phyloP scores from a whole-genome alignment of 495 filamentous ascomycete genomes.

The Polyplosphaeria fusca region DNA sequence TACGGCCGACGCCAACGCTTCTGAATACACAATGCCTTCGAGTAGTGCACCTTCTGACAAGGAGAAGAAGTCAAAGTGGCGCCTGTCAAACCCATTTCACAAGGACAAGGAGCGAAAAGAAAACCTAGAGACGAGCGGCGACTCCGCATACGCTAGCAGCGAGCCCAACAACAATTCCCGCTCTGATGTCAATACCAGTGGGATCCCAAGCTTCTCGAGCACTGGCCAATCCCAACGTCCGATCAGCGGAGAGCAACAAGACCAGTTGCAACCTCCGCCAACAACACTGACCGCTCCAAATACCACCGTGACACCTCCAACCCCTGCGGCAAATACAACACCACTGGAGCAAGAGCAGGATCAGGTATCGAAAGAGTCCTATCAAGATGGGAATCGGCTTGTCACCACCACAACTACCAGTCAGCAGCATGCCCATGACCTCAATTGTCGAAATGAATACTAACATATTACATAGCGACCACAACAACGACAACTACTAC shows the following conservation, averaged over 20 bases:
- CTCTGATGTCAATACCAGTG: conserved; percentile 22
- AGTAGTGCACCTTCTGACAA: conserved; percentile 8
- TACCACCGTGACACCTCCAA: conserved; percentile 26
- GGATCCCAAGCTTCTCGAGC: conserved; percentile 25
- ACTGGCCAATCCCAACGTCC: conserved; percentile 11
- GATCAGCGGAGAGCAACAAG: conserved; percentile 6
- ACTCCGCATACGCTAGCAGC: conserved; percentile 27
- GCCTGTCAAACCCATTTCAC: conserved; percentile 33
- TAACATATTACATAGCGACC: too few relatives aligned
- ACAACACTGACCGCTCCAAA: conserved; percentile 5
- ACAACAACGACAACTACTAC: conserved; percentile 33
- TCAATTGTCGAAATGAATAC: too few relatives aligned
- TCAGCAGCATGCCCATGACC: too few relatives aligned
- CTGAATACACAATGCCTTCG: conserved; percentile 16
- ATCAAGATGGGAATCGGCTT: conserved; percentile 18
- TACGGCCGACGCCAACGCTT: background rate
- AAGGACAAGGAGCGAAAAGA: conserved; percentile 26
- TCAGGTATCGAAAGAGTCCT: conserved; percentile 14
- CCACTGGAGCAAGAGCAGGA: background rate
- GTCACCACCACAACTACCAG: conserved; percentile 31
- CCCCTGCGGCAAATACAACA: conserved; percentile 14
- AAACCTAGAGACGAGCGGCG: background rate
- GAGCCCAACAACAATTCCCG: conserved; percentile 20
- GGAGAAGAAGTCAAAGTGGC: conserved; percentile 31
- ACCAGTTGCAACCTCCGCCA: conserved; percentile 6